Percentiles rank a stretch among this genome's conserved stretches.
phyloP scores from a whole-genome alignment of 768 basidiomycete species.

The Lentinula boryana region DNA sequence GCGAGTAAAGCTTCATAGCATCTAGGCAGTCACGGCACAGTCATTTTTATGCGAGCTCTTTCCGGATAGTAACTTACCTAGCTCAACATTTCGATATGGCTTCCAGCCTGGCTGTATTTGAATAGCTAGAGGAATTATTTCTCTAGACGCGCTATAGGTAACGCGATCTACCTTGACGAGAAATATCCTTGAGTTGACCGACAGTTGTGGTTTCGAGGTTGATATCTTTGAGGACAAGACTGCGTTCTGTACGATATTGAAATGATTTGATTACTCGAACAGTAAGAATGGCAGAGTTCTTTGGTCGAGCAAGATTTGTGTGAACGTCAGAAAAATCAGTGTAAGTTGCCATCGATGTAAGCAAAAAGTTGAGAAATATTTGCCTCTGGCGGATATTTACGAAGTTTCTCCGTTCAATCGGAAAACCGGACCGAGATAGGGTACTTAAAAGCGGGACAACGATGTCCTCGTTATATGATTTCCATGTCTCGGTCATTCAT shows the following conservation, averaged over 20 bases:
- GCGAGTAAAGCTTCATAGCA: conserved; percentile 90
- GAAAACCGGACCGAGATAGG: background rate
- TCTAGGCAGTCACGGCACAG: conserved; percentile 40
- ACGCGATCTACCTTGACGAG: conserved; percentile 49
- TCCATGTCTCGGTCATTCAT: conserved; percentile 8
- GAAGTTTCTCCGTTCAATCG: background rate
- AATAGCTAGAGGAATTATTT: conserved; percentile 45
- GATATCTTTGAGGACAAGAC: conserved; percentile 75
- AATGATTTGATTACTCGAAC: conserved; percentile 94
- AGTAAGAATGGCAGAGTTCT: conserved; percentile 78
- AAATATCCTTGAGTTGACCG: conserved; percentile 67
- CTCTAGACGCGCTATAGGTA: conserved; percentile 7
- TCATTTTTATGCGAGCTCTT: background rate
- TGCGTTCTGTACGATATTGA: conserved; percentile 84
- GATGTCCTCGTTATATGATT: background rate
- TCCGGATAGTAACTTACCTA: conserved; percentile 41
- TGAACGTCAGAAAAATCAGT: conserved; percentile 35
- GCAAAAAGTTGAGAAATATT: background rate
- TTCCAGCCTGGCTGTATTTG: conserved; percentile 79
- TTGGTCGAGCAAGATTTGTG: conserved; percentile 62
- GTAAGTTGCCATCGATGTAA: conserved; percentile 20
- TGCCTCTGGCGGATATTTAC: background rate
- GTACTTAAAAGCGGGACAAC: background rate
- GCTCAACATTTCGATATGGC: conserved; percentile 65
- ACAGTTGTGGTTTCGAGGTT: conserved; percentile 80